These are phyloP conservation scores for Epichloe typhina DNA, from an alignment of 2,329 filamentous ascomycete genomes.

Conservation along the genomic window DNA sequence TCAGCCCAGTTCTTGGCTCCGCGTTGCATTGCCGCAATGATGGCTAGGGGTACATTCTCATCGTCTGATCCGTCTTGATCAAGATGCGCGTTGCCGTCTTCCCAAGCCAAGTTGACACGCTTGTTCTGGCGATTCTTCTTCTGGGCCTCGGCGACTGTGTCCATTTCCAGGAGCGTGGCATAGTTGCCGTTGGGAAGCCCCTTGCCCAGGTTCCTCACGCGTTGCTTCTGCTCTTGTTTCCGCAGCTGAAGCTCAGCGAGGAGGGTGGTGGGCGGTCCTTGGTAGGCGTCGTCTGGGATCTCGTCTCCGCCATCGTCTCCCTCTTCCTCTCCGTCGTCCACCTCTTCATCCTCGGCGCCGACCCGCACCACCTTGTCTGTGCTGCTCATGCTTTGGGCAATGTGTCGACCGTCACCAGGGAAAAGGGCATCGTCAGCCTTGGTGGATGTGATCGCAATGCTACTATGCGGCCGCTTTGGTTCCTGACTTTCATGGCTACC, in stretches of 20 bases:
- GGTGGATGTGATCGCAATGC: conserved; percentile 11
- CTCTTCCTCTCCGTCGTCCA: conserved; percentile 19
- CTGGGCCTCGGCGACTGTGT: conserved; percentile 79
- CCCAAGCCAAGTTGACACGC: conserved; percentile 83
- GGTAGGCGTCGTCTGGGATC: conserved; percentile 37
- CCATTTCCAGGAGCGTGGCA: conserved; percentile 78
- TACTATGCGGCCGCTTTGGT: conserved; percentile 12
- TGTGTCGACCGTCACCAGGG: not conserved
- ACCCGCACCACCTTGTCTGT: conserved; percentile 5
- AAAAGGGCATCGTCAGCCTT: conserved; percentile 11
- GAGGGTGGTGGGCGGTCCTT: conserved; percentile 74
- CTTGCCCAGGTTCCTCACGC: conserved; percentile 51
- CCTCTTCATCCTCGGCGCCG: conserved; percentile 16
- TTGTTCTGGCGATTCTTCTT: conserved; percentile 59
- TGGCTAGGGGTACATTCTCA: conserved; percentile 76
- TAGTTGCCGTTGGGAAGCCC: conserved; percentile 66
- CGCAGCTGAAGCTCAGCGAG: conserved; percentile 84
- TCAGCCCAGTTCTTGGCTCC: conserved; percentile 37
- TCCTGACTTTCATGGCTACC: conserved; percentile 17
- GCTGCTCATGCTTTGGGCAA: conserved; percentile 1
- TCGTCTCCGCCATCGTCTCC: conserved; percentile 28
- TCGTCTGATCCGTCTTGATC: conserved; percentile 43
- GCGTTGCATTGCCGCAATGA: conserved; percentile 54
- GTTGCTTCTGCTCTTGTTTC: conserved; percentile 74
- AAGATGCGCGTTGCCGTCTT: conserved; percentile 45